A percentile compares a stretch with the other conserved stretches of the same genome.
Evolutionary conservation across 768 basidiomycete genomes (phyloP).

Genomic region (Boletus tomentosulus): DNA sequence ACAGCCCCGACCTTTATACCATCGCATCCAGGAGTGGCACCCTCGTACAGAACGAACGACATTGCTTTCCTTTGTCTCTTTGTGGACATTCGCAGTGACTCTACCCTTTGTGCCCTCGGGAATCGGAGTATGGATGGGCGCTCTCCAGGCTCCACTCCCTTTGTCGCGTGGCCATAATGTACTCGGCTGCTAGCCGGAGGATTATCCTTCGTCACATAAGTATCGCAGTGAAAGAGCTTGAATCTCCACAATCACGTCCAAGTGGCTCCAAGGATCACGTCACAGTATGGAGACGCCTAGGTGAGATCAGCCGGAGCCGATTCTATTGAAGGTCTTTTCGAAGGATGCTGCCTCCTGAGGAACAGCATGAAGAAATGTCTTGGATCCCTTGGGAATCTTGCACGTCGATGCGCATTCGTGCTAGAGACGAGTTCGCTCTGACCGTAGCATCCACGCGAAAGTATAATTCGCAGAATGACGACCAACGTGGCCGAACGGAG

Average conservation of each 20-base stretch:
- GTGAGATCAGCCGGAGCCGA: background rate
- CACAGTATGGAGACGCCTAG: background rate
- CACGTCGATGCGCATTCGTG: background rate
- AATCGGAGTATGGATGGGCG: background rate
- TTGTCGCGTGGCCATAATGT: constrained; percentile 6
- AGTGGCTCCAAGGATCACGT: background rate
- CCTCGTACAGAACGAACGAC: background rate
- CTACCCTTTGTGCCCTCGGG: constrained; percentile 13
- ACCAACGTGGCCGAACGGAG: background rate
- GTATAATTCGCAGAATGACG: background rate
- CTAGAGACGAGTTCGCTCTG: background rate
- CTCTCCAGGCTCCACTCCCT: background rate
- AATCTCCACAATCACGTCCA: constrained; percentile 2
- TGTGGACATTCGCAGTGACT: background rate
- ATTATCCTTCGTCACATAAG: background rate
- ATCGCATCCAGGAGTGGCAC: background rate
- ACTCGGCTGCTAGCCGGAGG: background rate
- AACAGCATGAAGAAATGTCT: background rate
- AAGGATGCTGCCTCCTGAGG: background rate
- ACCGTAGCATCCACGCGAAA: background rate
- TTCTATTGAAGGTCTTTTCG: background rate
- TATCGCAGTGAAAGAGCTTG: background rate
- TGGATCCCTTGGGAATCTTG: background rate
- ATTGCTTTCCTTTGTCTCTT: background rate
- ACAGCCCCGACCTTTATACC: background rate